Base-by-base conservation (phyloP, 768 basidiomycete genomes). In the Ramaria sp. region DNA sequence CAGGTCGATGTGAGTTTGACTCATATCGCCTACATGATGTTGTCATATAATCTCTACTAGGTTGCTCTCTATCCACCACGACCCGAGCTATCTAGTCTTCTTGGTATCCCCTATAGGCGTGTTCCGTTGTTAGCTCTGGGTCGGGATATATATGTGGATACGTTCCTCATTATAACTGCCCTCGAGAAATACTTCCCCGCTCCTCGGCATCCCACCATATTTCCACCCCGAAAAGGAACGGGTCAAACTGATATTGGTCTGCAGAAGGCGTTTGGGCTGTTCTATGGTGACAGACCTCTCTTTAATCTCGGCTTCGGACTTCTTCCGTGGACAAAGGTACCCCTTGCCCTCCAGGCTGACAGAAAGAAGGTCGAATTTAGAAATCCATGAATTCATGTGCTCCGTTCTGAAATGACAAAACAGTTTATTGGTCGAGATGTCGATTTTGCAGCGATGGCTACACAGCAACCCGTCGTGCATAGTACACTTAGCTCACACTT, bases 101-200 rank as follows among this genome's bases (percentile, higher is more conserved):
- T 72, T 17, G 81, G 80, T 3, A 67, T 83, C 11, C 68, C 69
- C 22, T 82, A 83, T 65, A 78, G 82, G 11, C 75, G 78, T 15
- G 79, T 84, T 22, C 81, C 81, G 9, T 69, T 83, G 20, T 71
- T 82, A 7, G 78, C 81, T 7, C 78, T 83, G 45, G 81, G 81
- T 12, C 79, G 77, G 61, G 80, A 83, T 61, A 70, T 83, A 1
- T 82, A 81, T 65, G 80, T 77, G 62, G 81, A 82, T 65, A 81
- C 78, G 70, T 76, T 73, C 57, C 68, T 82, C 61, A 81, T 82
- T 51, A 73, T 72, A 10, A 63, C 73, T 24, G 72, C 69, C 2
- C 73, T 83, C n/a, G 82, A 83, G 61, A 73, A 76, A 48, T 76
- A 75, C 15, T 82, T 80, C 63, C 78, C 80, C 22, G 19, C 73